phyloP scores from a whole-genome alignment of 805 yeast species.

The Barnettozyma wickerhamii region DNA sequence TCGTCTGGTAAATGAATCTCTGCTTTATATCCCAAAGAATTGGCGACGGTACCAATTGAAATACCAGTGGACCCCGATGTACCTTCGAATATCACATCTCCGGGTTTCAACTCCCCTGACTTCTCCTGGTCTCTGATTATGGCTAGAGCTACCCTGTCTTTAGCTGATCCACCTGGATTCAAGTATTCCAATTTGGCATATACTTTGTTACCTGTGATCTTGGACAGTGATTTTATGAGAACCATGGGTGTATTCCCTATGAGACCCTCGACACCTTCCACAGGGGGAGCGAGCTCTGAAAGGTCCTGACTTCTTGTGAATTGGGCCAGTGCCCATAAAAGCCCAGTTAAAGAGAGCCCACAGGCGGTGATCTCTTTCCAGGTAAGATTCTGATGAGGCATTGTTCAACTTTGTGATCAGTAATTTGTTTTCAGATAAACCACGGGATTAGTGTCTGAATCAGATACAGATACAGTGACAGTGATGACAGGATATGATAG shows the following conservation, averaged over 20 bases:
- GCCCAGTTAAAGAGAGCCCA: slow-evolving; percentile 17
- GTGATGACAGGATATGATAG: no score
- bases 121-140: slow-evolving; percentile 68
- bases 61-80: slow-evolving; percentile 98
- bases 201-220: slow-evolving; percentile 72
- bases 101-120: slow-evolving; percentile 49
- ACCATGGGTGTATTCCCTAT: slow-evolving; percentile 92
- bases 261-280: slow-evolving; percentile 64
- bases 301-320: slow-evolving; percentile 6
- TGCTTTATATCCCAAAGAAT: slow-evolving; percentile 82
- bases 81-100: slow-evolving; percentile 86
- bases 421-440: background rate
- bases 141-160: slow-evolving; percentile 88
- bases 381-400: slow-evolving; percentile 6
- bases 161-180: slow-evolving; percentile 95
- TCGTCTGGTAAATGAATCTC: slow-evolving; percentile 96
- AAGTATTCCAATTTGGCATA: slow-evolving; percentile 81
- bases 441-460: no score
- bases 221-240: slow-evolving; percentile 63
- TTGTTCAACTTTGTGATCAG: background rate
- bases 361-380: slow-evolving; percentile 25
- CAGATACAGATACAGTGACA: no score
- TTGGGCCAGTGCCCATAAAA: slow-evolving; percentile 10
- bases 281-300: slow-evolving; percentile 27
- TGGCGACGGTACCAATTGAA: slow-evolving; percentile 84